Conservation (phyloP, 1,284 basidiomycete species). For the Puccinia novopanici region DNA sequence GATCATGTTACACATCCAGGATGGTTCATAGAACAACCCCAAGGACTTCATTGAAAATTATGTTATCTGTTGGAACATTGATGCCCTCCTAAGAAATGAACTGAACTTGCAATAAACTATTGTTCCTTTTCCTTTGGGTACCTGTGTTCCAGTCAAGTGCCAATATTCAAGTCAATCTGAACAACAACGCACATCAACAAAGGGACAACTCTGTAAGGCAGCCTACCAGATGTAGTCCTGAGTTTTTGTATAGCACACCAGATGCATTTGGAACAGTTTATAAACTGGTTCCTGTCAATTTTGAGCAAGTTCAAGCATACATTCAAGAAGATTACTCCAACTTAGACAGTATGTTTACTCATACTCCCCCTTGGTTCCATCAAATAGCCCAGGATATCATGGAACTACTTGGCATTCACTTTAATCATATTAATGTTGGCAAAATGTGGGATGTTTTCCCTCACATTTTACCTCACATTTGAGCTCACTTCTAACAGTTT, state of each 20-base stretch:
- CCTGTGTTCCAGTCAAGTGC: neutral
- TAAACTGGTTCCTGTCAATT: neutral
- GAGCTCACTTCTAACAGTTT: neutral
- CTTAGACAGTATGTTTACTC: neutral
- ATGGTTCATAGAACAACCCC: constrained; percentile 13
- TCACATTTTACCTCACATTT: neutral
- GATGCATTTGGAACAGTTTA: neutral
- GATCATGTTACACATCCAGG: neutral
- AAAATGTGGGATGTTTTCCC: neutral
- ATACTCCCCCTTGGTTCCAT: neutral
- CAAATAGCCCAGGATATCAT: neutral
- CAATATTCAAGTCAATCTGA: neutral
- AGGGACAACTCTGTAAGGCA: neutral
- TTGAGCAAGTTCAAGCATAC: neutral
- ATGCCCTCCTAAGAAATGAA: neutral
- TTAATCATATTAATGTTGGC: neutral
- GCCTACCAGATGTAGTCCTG: neutral
- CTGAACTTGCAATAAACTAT: neutral
- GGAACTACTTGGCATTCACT: neutral
- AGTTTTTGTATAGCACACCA: neutral
- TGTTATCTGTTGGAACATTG: neutral
- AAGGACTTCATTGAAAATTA: neutral
- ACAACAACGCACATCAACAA: neutral
- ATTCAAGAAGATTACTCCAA: neutral
- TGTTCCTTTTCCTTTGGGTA: neutral